Percentiles rank a stretch among this genome's conserved stretches.
These are phyloP conservation scores for Solanum chaucha DNA, from an alignment of 257 asterid genomes.

Conservation along the genomic window DNA sequence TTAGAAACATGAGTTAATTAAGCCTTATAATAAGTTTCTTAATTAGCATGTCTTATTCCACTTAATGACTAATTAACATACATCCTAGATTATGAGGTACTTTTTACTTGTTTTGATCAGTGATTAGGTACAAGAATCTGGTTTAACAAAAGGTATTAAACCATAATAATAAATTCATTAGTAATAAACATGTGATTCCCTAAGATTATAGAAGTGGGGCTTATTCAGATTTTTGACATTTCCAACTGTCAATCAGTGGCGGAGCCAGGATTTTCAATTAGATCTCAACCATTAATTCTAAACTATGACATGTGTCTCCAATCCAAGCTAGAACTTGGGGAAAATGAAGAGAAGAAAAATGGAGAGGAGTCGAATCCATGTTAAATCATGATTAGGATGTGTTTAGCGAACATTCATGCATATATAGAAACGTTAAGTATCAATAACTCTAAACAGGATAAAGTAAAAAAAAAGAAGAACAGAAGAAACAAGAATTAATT, in stretches of 20 bases:
- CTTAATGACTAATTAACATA: background rate
- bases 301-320: too few species aligned
- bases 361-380: background rate
- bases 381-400: background rate
- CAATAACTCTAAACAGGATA: background rate
- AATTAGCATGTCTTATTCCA: background rate
- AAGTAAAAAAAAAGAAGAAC: background rate
- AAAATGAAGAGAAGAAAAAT: too few species aligned
- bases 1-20: background rate
- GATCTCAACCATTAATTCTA: too few species aligned
- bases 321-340: too few species aligned
- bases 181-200: background rate
- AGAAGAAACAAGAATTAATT: too few species aligned
- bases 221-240: background rate
- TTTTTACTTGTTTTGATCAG: background rate
- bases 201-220: background rate
- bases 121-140: background rate
- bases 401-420: background rate
- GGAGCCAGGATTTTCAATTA: too few species aligned
- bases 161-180: background rate
- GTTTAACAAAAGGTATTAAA: background rate
- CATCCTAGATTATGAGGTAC: background rate
- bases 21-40: background rate
- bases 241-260: background rate
- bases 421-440: background rate